Conservation (phyloP, 106 monocot species). For the Agapanthus africanus region DNA sequence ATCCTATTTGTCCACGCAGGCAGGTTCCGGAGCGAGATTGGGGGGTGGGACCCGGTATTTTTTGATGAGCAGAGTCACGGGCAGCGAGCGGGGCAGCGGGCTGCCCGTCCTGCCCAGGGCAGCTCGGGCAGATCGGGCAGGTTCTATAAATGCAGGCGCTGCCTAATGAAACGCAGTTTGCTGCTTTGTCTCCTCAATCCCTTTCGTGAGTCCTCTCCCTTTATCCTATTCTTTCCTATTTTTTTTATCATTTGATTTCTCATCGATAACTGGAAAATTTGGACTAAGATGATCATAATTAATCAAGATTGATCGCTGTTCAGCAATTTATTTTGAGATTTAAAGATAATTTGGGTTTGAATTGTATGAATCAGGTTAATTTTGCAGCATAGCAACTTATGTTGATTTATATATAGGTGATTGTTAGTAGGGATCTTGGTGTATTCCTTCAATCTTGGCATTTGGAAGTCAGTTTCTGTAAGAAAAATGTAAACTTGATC, state of each 20-base stretch:
- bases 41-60: constrained; percentile 10
- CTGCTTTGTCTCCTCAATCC: constrained; percentile 1
- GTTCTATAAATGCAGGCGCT: not conserved
- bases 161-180: constrained; percentile 3
- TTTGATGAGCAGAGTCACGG: not conserved
- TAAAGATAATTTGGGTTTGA: not conserved
- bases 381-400: too few relatives aligned
- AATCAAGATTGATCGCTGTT: not conserved
- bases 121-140: not conserved
- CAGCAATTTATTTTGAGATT: not conserved
- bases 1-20: too few relatives aligned
- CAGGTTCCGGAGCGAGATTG: too few relatives aligned
- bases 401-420: too few relatives aligned
- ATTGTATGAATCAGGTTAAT: not conserved
- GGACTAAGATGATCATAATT: not conserved
- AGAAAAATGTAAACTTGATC: too few relatives aligned
- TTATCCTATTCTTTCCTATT: too few relatives aligned
- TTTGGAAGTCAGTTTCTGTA: too few relatives aligned
- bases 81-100: not conserved
- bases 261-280: not conserved
- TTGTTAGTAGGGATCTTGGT: too few relatives aligned
- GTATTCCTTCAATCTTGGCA: too few relatives aligned
- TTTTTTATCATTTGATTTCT: not conserved
- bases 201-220: not conserved
- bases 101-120: constrained; percentile 13